These are phyloP conservation scores for Aphanocladium album DNA, from an alignment of 2,329 filamentous ascomycete species.

Conservation along the genomic window DNA sequence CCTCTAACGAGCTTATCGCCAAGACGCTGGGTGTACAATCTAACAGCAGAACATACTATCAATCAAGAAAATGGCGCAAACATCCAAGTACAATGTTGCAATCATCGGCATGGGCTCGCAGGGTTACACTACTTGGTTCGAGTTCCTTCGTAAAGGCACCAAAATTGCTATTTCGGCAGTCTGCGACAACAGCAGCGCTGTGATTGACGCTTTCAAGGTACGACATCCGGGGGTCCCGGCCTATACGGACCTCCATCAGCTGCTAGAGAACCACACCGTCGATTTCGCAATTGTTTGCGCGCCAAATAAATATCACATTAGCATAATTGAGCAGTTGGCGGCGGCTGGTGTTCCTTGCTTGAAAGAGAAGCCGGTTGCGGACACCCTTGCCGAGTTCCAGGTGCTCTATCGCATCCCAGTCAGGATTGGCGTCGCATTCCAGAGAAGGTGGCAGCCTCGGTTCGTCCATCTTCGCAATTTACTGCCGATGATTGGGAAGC, in stretches of 20 bases:
- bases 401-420: background rate
- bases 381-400: background rate
- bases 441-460: slow-evolving; percentile 4
- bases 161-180: background rate
- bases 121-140: background rate
- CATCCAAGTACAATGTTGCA: too few species aligned
- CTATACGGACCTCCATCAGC: background rate
- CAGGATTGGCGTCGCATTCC: slow-evolving; percentile 1
- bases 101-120: slow-evolving; percentile 2
- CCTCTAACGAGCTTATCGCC: too few species aligned
- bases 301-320: background rate
- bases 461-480: background rate
- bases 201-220: background rate
- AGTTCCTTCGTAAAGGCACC: background rate
- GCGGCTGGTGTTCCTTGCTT: background rate
- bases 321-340: background rate
- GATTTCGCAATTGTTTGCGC: background rate
- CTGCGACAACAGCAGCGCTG: background rate
- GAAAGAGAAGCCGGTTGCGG: slow-evolving; percentile 4
- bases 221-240: background rate
- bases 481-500: background rate
- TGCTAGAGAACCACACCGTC: background rate
- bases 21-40: too few species aligned
- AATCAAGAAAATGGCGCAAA: too few species aligned
- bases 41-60: too few species aligned